These are phyloP conservation scores for Angophora floribunda DNA, from an alignment of 345 rosid species.

Conservation along the genomic window DNA sequence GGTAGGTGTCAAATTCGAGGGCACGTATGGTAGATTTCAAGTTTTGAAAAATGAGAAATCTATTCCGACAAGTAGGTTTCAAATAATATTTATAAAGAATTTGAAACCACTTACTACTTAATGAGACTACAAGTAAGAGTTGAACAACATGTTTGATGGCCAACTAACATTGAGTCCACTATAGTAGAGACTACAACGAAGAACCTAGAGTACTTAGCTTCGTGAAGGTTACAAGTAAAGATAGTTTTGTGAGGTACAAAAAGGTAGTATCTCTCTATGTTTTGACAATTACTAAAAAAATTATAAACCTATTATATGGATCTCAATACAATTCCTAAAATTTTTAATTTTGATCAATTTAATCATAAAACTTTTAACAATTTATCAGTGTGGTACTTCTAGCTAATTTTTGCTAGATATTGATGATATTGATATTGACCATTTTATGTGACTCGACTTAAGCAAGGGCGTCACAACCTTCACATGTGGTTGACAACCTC, in stretches of 20 bases:
- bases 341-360: rapidly evolving
- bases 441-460: rapidly evolving
- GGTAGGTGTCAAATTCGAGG: rapidly evolving
- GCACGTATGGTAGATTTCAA: rapidly evolving
- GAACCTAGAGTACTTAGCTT: background rate
- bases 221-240: rapidly evolving
- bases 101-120: rapidly evolving
- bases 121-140: background rate
- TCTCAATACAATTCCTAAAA: too few species aligned
- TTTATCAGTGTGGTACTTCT: rapidly evolving
- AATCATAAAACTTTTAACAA: rapidly evolving
- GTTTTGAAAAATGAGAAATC: rapidly evolving
- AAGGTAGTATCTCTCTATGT: rapidly evolving
- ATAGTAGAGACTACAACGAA: too few species aligned
- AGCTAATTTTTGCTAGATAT: background rate
- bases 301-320: rapidly evolving
- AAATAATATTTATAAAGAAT: rapidly evolving
- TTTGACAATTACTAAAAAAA: rapidly evolving
- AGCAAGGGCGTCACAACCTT: rapidly evolving
- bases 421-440: too few species aligned
- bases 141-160: background rate
- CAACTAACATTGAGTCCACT: background rate
- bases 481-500: background rate
- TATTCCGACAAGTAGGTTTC: rapidly evolving
- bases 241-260: background rate